phyloP scores from a whole-genome alignment of 1,284 basidiomycete species.

The Neonothopanus nambi region DNA sequence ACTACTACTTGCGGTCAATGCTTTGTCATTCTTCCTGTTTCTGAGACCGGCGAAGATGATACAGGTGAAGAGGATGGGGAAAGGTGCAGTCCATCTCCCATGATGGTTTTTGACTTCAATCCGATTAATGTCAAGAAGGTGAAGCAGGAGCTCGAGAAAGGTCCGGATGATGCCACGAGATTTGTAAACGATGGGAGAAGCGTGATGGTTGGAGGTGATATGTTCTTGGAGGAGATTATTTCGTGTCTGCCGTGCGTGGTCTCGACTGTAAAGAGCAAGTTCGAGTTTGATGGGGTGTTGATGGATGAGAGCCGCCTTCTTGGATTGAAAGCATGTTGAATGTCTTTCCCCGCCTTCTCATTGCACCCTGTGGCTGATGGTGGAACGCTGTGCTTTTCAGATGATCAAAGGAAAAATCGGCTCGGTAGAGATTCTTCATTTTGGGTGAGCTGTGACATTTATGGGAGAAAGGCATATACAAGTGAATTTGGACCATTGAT shows the following conservation, averaged over 20 bases:
- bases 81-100: too few relatives aligned
- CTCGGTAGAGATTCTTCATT: too few relatives aligned
- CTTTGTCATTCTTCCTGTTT: conserved; percentile 27
- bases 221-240: conserved; percentile 32
- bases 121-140: conserved; percentile 28
- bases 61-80: neutral
- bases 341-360: too few relatives aligned
- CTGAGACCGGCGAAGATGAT: conserved; percentile 17
- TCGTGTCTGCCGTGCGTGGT: conserved; percentile 39
- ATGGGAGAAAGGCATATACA: too few relatives aligned
- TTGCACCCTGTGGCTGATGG: too few relatives aligned
- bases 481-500: too few relatives aligned
- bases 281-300: conserved; percentile 4
- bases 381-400: too few relatives aligned
- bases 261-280: conserved; percentile 9
- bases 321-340: conserved; percentile 1
- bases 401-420: too few relatives aligned
- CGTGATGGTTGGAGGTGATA: conserved; percentile 14
- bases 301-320: conserved; percentile 6
- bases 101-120: conserved; percentile 45
- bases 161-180: too few relatives aligned
- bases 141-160: conserved; percentile 14
- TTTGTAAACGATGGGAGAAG: conserved; percentile 5
- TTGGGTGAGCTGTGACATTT: too few relatives aligned
- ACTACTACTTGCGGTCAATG: too few relatives aligned